These are phyloP conservation scores for Pulveroboletus ravenelii DNA, from an alignment of 768 basidiomycete species.

Conservation along the genomic window DNA sequence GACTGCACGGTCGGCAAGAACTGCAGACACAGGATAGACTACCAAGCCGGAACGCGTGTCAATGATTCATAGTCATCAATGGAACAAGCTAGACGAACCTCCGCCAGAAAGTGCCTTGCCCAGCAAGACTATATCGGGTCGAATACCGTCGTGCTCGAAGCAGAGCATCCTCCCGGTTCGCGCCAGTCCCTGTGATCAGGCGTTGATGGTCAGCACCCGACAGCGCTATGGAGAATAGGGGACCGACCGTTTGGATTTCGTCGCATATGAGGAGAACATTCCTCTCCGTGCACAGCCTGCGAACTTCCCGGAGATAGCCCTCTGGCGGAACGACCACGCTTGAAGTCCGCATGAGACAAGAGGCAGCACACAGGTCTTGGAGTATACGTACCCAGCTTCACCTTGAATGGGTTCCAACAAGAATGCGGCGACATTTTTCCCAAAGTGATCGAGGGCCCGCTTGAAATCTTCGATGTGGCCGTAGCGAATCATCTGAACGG, in stretches of 20 bases:
- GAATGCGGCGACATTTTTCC: constrained; percentile 85
- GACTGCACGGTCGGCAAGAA: constrained; percentile 84
- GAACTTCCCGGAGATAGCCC: constrained; percentile 77
- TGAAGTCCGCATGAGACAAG: neutral
- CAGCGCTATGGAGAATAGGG: neutral
- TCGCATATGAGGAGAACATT: constrained; percentile 97
- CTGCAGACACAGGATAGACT: constrained; percentile 97
- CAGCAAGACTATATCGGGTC: constrained; percentile 88
- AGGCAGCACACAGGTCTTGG: neutral
- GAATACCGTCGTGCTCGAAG: constrained; percentile 79
- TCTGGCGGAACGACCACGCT: constrained; percentile 90
- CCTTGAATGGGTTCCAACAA: constrained; percentile 98
- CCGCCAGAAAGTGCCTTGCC: constrained; percentile 98
- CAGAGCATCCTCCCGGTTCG: constrained; percentile 94
- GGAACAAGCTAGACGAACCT: constrained; percentile 42
- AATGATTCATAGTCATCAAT: constrained; percentile 2
- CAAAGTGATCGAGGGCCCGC: constrained; percentile 73
- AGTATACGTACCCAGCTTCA: constrained; percentile 80
- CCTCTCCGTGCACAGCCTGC: constrained; percentile 84
- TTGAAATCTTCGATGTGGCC: constrained; percentile 81
- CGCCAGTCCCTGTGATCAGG: constrained; percentile 62
- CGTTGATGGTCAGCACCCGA: constrained; percentile 1
- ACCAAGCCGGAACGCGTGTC: constrained; percentile 3
- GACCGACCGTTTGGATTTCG: constrained; percentile 88
- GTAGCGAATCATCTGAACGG: constrained; percentile 65